Base-by-base conservation (phyloP, 2,329 filamentous ascomycete species). In the Neonectria faginata region DNA sequence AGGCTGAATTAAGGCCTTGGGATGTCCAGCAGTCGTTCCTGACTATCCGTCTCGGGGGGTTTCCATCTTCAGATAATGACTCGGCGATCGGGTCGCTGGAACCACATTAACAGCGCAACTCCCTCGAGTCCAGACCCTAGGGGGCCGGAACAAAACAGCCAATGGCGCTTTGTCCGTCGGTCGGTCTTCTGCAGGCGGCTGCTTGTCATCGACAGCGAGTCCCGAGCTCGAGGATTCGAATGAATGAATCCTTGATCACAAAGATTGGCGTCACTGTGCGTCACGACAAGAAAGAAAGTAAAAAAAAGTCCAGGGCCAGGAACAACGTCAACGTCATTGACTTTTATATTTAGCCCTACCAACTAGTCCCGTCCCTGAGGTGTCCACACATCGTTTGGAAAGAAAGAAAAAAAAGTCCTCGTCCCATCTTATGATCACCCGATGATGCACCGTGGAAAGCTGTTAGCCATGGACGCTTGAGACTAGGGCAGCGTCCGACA, bases 11-110 rank as follows among this genome's bases (percentile, higher is more conserved):
- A 66, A 65, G 59, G 41, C 60, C 18, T 65, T 58, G 47, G 54
- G 60, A 65, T 67, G 64, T 63, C 31, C 64, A 55, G 52, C 31
- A 58, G 62, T 64, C 63, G 71, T 73, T 73, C 71, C 71, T 73
- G 71, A 69, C 70, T 74, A 73, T 74, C 63, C 25, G 42, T 39
- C 25, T 58, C 54, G 59, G 57, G 42, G 60, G 57, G 55, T 54
- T 72, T 50, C 68, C 67, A 42, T 66, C 53, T 73, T 71, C 62
- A 73, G 68, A 73, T 56, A 70, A 51, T 11, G 16, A 53, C 16
- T 59, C 14, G 71, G 67, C 64, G 71, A 73, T 73, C 70, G 31
- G 33, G 42, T 62, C 25, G 11, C 25, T 33, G 31, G 47, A 58
- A 54, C 42, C 51, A 44, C 29, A 52, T 51, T 41, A 16, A 54